Evolutionary conservation across 306 rosid species (phyloP).

Genomic region (Castanea sativa): DNA sequence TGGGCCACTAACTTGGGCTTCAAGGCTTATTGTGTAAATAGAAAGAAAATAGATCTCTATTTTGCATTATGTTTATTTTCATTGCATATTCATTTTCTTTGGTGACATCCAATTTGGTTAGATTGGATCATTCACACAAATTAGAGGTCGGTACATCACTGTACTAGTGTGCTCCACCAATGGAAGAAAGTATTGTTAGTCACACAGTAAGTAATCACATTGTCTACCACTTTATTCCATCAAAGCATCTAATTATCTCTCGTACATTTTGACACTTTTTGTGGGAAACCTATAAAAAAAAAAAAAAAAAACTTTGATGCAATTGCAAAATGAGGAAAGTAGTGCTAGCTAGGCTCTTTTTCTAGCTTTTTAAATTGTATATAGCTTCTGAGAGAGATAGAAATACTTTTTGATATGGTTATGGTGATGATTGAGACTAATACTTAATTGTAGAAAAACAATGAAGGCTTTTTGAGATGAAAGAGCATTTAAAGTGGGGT

Average conservation of each 20-base stretch:
- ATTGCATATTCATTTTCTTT: too few species aligned
- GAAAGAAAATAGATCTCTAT: too few species aligned
- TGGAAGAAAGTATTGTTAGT: neutral
- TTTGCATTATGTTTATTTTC: too few species aligned
- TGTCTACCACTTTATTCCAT: neutral
- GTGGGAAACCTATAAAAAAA: neutral
- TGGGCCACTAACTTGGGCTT: too few species aligned
- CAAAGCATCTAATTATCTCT: conserved; percentile 29
- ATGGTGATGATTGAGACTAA: conserved; percentile 14
- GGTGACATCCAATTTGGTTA: too few species aligned
- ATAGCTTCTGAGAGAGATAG: neutral
- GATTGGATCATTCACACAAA: too few species aligned
- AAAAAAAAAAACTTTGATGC: neutral
- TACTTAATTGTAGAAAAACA: conserved; percentile 10
- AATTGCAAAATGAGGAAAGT: conserved; percentile 2
- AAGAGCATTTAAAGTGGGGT: conserved; percentile 11
- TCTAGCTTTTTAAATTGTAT: neutral
- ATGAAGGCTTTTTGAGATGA: conserved; percentile 11
- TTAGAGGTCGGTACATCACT: too few species aligned
- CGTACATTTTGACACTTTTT: neutral
- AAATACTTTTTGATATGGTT: conserved; percentile 9
- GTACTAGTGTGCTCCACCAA: neutral
- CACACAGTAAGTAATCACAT: neutral
- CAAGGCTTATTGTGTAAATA: too few species aligned
- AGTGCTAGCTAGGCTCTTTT: neutral